Base-by-base conservation (phyloP, 208 protist genomes). In the Plasmodiophora brassicae region DNA sequence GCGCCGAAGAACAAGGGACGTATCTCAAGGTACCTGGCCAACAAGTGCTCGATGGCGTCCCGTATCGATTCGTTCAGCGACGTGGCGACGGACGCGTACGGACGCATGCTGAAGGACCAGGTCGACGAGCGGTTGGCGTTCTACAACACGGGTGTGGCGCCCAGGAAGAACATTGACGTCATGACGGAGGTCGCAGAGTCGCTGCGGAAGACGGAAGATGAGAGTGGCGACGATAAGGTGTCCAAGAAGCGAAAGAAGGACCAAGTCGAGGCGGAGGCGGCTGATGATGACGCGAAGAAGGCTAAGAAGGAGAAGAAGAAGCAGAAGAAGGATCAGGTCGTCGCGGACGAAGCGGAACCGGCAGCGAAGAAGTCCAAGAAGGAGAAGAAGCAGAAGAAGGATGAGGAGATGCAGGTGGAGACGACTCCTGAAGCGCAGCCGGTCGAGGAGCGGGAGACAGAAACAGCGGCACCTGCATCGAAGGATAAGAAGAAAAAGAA, bases 111-210 rank as follows among this genome's bases (percentile, higher is more conserved):
- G 85, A 94, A 94, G 85, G 95, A 98, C 71, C 98, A 99, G 93
- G 97, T 99, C 35, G 98, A 99, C 90, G 97, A 98, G 46, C 92
- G 98, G 32, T 93, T 99, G 28, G 94, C 93, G 86, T 99, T 99
- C 91, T 99, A 98, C 91, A 96, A 98, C 90, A 96, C 95, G 20
- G 97, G 97, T 50, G 91, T 60, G 20, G 50, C 93, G 38, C 93
- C 92, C 94, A 71, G 90, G 46, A 98, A 94, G 93, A 99, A 98
- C 92, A 93, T 96, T 60, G 96, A 96, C 44, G 96, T 96, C 45
- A 99, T 99, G 97, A 93, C 94, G 87, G 94, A 98, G 92, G 97
- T 96, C 8, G 92, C 97, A 41, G 92, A 96, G 39, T 65, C 91
- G 87, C 85, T 93, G 43, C 53, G 85, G 45, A 84, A 45, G 44